Evolutionary conservation across 805 yeast genomes (phyloP), one percentile per base, ranked within the genome.

Genomic region (Candida krabiensis): DNA sequence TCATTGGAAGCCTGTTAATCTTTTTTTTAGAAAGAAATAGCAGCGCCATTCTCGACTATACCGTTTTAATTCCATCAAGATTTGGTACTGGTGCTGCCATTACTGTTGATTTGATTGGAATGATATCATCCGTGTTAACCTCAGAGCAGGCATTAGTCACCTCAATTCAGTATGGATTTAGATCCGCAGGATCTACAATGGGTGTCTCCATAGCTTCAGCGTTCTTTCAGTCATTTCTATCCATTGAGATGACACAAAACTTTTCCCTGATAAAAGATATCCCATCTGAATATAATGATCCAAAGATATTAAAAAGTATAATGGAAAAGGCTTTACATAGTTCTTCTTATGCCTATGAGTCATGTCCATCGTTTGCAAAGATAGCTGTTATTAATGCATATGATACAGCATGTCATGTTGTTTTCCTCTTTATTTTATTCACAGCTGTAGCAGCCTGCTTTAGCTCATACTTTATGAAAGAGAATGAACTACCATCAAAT

Each of bases 121-220:
- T 87, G 61, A 83, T 87, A 37, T 81, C 93, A 0, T 77, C 93
- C 2, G 93, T 83, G 2, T 80, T 84, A 8, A 60, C 68, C 16
- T 71, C 75, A 36, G 75, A 71, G 53, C 96, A 87, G 60, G 96
- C 96, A 1, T 74, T 88, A 15, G 83, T 91, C 2, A 89, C 96
- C 0, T 86, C 96, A 0, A 85, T 90, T 41, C 95, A 87, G 55
- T 89, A 90, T 58, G 89, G 79, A 4, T 75, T 75, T 50, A 61
- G 80, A 49, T 66, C 79, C 5, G 72, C 79, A 1, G 80, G 80
- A 1, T 74, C 79, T 3, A 74, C 80, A 0, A 53, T 75, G 40
- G 80, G 80, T 15, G 79, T 74, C 11, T 61, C 79, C 0, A 54
- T 72, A 16, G 72, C 76, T 1, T 64, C 71, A 24, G 78, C 80